Evolutionary conservation across 768 basidiomycete species (phyloP), one percentile per base, ranked within the genome.

Genomic region (Amanita rubescens): DNA sequence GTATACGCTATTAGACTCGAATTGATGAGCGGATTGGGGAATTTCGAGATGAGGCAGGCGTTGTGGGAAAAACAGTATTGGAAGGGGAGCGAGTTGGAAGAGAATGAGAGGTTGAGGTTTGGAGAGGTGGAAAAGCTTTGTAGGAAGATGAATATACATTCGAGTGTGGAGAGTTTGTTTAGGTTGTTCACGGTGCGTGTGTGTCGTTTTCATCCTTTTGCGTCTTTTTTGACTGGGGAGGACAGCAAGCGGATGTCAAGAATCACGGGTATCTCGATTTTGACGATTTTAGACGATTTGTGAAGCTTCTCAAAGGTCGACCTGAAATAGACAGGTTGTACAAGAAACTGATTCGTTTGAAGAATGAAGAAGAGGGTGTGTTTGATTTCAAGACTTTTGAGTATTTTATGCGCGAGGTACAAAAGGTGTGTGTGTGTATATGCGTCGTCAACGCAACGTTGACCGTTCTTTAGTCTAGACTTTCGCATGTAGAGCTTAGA

Each of bases 41-140:
- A 84, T 52, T 68, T 78, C 27, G 83, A 85, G 55, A 70, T 83
- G 52, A 68, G 87, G 20, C 79, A 87, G 57, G 73, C 75, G 0
- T 71, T 90, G 9, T 93, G 90, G 90, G 81, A 90, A 69, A 76
- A 80, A 52, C 85, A 85, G 65, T 88, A 85, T 63, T 92, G 90
- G 90, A 88, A 84, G 62, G 79, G 77, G 12, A 80, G 84, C 0
- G 85, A 87, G 57, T 73, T 78, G 37, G 71, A 77, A 39, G 73
- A 75, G 5, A 84, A 87, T 62, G 77, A 83, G 56, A 75, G 75
- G 48, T 64, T 91, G 38, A 78, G 77, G 41, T 87, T 90, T 56
- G 80, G 79, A 10, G 86, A 93, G 58, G 78, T 90, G 5, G 81
- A 87, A 64, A 75, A 72, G 53, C 66, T 93, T 44, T 92, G 88